Evolutionary conservation across 2,329 filamentous ascomycete species (phyloP), one percentile per base, ranked within the genome.

Genomic region (Epichloe typhina): DNA sequence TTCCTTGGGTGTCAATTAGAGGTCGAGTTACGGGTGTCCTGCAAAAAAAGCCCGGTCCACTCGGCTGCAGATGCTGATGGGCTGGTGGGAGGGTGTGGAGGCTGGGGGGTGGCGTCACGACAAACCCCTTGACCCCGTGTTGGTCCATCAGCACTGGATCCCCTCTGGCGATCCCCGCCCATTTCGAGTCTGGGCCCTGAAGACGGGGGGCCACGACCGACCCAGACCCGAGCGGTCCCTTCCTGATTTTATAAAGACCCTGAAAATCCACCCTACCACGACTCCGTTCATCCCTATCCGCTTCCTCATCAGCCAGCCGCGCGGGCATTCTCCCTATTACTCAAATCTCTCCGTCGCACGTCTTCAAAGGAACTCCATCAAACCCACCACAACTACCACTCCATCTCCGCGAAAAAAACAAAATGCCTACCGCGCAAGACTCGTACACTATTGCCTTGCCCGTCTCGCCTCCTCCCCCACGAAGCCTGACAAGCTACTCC

Each of bases 401-500:
- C 19, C 37, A 7, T 11, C 3, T 7, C 12, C 1, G 33, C 13
- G 59, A 65, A 53, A 23, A 23, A 23, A 23, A 19, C 2, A 23
- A 26, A 53, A 71, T 71, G 69, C 67, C 69, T 50, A 59, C 61
- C 56, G 59, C 61, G 42, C 63, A 68, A 69, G 73, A 62, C 69
- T 54, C 54, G n/a, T 68, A 64, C 51, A 59, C 65, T 50, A 59
- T 64, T 40, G 59, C 61, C 55, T 64, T 69, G 47, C 66, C 68
- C 52, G 54, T 58, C 53, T 69, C 66, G 50, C 63, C 66, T 23
- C 62, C 67, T 57, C 66, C 69, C 48, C 69, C 66, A 11, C 69
- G 71, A 44, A 74, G 73, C 56, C 72, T 77, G 55, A 74, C 73
- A 5, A 76, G 64, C 47, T 84, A 84, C 58, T 68, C 79, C 13